A percentile compares a stretch with the other conserved stretches of the same genome.
Evolutionary conservation across 2,329 filamentous ascomycete genomes (phyloP).

Genomic region (Akanthomyces dipterigenus): DNA sequence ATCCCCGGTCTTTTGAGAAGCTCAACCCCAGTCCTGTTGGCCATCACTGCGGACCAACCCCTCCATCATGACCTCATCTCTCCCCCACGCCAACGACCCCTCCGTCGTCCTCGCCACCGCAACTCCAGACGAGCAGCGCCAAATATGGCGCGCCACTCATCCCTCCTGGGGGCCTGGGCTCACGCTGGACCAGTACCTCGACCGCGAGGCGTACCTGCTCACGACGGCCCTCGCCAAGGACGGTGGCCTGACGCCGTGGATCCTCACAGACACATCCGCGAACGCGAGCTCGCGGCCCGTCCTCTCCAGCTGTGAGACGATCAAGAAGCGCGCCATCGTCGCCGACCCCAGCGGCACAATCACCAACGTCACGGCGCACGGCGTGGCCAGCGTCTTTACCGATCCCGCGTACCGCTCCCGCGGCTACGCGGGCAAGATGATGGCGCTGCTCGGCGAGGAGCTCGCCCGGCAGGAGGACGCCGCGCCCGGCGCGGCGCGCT

Average conservation of each 20-base stretch:
- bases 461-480: conserved; percentile 25
- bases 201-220: conserved; percentile 51
- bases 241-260: conserved; percentile 56
- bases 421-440: conserved; percentile 74
- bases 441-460: conserved; percentile 52
- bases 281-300: conserved; percentile 41
- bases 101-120: conserved; percentile 45
- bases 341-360: conserved; percentile 26
- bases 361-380: conserved; percentile 58
- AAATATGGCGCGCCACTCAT: conserved; percentile 50
- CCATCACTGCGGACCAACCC: neutral
- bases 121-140: conserved; percentile 45
- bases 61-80: conserved; percentile 7
- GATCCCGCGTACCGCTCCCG: conserved; percentile 58
- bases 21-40: no score
- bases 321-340: conserved; percentile 52
- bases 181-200: conserved; percentile 47
- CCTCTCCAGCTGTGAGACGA: conserved; percentile 57
- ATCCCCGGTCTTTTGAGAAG: no score
- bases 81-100: conserved; percentile 3
- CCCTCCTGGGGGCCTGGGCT: conserved; percentile 54
- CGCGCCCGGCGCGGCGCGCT: conserved; percentile 37
- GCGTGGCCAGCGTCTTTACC: conserved; percentile 75
- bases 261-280: conserved; percentile 45
- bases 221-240: conserved; percentile 51